These are phyloP conservation scores for Albatrellus sp. DNA, from an alignment of 1,284 basidiomycete species.

Conservation along the genomic window DNA sequence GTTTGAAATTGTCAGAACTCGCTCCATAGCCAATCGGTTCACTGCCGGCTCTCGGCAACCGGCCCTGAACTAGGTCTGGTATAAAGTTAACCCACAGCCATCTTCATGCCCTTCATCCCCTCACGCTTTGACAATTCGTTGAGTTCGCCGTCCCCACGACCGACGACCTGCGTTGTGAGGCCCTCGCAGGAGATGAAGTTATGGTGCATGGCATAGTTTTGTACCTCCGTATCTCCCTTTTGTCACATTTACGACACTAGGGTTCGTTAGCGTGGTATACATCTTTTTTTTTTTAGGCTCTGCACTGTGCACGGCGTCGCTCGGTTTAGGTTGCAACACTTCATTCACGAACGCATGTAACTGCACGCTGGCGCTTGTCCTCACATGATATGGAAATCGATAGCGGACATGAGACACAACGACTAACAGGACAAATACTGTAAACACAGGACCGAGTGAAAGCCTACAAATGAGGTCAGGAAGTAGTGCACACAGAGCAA, in stretches of 20 bases:
- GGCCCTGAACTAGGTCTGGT: conserved; percentile 9
- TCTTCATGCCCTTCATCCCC: conserved; percentile 31
- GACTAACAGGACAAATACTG: no score
- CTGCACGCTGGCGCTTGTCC: no score
- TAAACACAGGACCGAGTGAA: no score
- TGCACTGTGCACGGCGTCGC: not conserved
- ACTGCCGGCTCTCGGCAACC: conserved; percentile 1
- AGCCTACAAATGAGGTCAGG: no score
- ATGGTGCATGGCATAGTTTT: conserved; percentile 76
- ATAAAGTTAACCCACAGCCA: not conserved
- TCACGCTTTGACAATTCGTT: conserved; percentile 45
- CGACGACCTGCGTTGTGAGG: conserved; percentile 52
- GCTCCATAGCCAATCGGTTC: no score
- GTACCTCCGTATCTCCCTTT: conserved; percentile 79
- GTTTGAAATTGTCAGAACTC: no score
- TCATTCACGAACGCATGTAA: no score
- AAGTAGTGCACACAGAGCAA: not conserved
- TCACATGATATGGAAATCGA: no score
- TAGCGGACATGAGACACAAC: no score
- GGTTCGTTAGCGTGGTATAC: conserved; percentile 82
- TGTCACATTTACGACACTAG: conserved; percentile 35
- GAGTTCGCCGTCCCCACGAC: conserved; percentile 29
- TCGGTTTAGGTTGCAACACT: not conserved
- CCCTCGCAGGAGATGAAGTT: conserved; percentile 81
- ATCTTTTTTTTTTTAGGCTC: conserved; percentile 24